Evolutionary conservation across 2,329 filamentous ascomycete genomes (phyloP), one percentile per base, ranked within the genome.

Genomic region (Huntiella abstrusa): DNA sequence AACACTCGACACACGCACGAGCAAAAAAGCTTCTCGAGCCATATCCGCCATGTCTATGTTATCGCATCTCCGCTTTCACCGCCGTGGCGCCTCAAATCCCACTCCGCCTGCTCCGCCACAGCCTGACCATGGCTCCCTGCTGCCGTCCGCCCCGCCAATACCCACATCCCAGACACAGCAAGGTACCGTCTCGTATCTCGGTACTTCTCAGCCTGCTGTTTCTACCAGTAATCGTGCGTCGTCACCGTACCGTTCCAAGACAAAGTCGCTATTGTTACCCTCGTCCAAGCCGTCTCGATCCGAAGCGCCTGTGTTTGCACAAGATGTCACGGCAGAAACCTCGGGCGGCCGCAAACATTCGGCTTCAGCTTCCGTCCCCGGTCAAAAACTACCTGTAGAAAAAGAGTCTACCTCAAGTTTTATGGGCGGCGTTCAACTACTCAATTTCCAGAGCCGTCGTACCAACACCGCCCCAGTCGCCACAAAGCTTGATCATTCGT

Each of bases 1-100:
- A 17, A n/a, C 16, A 41, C 38, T 22, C 22, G 22, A 28, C 8
- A 28, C 22, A 28, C 22, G 22, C 22, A 28, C 5, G 19, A 12
- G 13, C 41, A 15, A 42, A 4, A 3, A 15, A 13, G 4, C 22
- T 17, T 13, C 12, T 35, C 34, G 43, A 15, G 7, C 32, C n/a
- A 17, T 4, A 5, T 33, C 13, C 10, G 16, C 40, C 33, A 47
- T 47, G 45, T 43, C 45, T 6, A 71, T 71, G 68, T 62, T 71
- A 45, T 70, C 68, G 52, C 66, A 70, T 58, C 63, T 75, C 41
- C 70, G 71, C 55, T 74, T 75, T 59, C 71, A 75, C 54, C 68
- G 71, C 54, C 68, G 83, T 55, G 70, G 64, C 41, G 65, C 66
- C 53, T 74, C 71, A 47, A 71, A 67, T 60, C 71, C 71, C 51